Evolutionary conservation across 2,329 filamentous ascomycete genomes (phyloP).

Genomic region (Reticulascus tulasneorum): DNA sequence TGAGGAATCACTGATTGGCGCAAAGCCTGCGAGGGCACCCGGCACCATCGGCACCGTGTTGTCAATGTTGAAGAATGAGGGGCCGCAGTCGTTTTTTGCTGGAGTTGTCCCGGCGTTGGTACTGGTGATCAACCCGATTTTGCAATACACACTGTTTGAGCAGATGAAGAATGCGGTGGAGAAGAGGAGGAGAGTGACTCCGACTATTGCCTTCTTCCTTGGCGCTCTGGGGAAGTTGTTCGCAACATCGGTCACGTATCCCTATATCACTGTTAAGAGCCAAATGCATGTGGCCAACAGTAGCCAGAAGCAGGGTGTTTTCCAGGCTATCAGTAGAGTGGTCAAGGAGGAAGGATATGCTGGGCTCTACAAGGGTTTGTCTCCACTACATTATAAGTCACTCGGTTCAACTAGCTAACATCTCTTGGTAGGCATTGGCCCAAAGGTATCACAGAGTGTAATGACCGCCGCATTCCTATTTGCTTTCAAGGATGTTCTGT

Average conservation of each 20-base stretch:
- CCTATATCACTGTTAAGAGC: constrained; percentile 98
- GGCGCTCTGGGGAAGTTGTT: constrained; percentile 93
- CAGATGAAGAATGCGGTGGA: constrained; percentile 92
- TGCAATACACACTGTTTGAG: constrained; percentile 98
- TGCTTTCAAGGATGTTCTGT: constrained; percentile 95
- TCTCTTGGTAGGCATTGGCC: constrained; percentile 79
- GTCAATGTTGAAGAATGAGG: constrained; percentile 77
- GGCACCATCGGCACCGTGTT: constrained; percentile 79
- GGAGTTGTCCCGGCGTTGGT: constrained; percentile 91
- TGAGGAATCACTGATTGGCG: constrained; percentile 38
- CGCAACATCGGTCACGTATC: constrained; percentile 91
- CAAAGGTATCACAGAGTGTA: constrained; percentile 96
- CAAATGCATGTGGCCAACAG: constrained; percentile 88
- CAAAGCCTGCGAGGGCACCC: constrained; percentile 47
- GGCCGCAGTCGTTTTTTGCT: constrained; percentile 78
- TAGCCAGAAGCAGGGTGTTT: constrained; percentile 76
- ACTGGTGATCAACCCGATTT: constrained; percentile 94
- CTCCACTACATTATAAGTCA: neutral
- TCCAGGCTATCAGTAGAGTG: constrained; percentile 72
- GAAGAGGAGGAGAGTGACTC: constrained; percentile 69
- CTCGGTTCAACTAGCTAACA: constrained; percentile 13
- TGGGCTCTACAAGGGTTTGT: constrained; percentile 78
- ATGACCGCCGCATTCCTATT: constrained; percentile 95
- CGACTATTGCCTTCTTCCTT: constrained; percentile 82
- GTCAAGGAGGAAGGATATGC: constrained; percentile 85